These are phyloP conservation scores for Apiotrichum gamsii DNA, from an alignment of 1,284 basidiomycete species.

Conservation along the genomic window DNA sequence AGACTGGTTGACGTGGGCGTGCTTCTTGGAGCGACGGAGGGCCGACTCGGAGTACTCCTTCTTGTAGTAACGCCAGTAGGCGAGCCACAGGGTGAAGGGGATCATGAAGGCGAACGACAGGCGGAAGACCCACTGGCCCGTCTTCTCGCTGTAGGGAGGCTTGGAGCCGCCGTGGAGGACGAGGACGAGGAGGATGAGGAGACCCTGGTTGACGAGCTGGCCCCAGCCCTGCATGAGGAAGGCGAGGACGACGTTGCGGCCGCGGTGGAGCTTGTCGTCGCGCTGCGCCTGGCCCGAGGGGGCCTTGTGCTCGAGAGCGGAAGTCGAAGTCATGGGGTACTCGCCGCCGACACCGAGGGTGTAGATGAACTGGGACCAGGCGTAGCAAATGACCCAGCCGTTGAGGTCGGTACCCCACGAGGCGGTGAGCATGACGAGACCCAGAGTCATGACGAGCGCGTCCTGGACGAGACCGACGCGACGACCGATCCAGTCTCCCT, in stretches of 20 bases:
- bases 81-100: conserved; percentile 52
- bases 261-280: conserved; percentile 54
- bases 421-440: conserved; percentile 53
- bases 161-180: conserved; percentile 49
- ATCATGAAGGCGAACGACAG: conserved; percentile 53
- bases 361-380: conserved; percentile 51
- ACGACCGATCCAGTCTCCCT: conserved; percentile 55
- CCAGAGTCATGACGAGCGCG: conserved; percentile 48
- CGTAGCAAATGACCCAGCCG: conserved; percentile 56
- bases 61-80: conserved; percentile 54
- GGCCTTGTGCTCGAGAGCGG: conserved; percentile 50
- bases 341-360: conserved; percentile 52
- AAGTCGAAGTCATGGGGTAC: conserved; percentile 55
- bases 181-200: conserved; percentile 52
- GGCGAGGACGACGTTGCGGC: conserved; percentile 52
- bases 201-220: conserved; percentile 52
- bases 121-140: conserved; percentile 54
- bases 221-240: conserved; percentile 55
- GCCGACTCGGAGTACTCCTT: conserved; percentile 44
- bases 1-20: conserved; percentile 48
- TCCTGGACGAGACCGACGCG: conserved; percentile 51
- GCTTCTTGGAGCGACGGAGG: conserved; percentile 49
- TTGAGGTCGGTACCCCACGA: conserved; percentile 52
- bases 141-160: conserved; percentile 46
- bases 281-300: conserved; percentile 43